Evolutionary conservation across 495 filamentous ascomycete genomes (phyloP).

Genomic region (Ascobolus immersus): DNA sequence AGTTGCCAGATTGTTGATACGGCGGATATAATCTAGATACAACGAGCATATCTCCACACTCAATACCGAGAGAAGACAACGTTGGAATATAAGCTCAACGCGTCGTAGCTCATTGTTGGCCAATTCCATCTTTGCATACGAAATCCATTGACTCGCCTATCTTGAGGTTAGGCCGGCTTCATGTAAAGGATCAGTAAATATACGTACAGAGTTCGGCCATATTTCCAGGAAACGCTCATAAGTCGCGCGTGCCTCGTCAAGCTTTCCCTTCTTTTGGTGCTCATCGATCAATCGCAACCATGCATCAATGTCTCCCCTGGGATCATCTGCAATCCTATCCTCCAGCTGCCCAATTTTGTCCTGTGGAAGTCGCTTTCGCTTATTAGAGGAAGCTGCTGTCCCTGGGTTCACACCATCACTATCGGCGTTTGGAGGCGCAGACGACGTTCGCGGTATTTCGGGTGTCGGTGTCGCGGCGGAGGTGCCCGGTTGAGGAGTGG

Average conservation of each 20-base stretch:
- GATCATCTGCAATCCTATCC: conserved; percentile 71
- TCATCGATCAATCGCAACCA: conserved; percentile 74
- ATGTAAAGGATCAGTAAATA: neutral
- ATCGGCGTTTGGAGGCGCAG: conserved; percentile 5
- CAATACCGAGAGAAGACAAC: conserved; percentile 42
- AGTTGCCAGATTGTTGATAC: conserved; percentile 57
- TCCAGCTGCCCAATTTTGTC: conserved; percentile 68
- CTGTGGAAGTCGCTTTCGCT: conserved; percentile 34
- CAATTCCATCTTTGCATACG: conserved; percentile 67
- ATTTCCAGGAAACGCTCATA: conserved; percentile 68
- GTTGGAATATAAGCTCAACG: conserved; percentile 58
- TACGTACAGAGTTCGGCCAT: conserved; percentile 70
- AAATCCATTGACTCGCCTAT: conserved; percentile 73
- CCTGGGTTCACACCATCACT: conserved; percentile 15
- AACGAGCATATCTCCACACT: conserved; percentile 70
- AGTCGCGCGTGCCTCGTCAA: conserved; percentile 51
- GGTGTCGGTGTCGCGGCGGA: no score
- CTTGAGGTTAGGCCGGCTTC: neutral
- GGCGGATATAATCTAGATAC: conserved; percentile 89
- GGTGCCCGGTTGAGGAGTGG: no score
- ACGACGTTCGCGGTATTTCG: conserved; percentile 18
- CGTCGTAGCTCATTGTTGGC: conserved; percentile 48
- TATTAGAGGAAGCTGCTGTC: conserved; percentile 22
- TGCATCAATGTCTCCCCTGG: conserved; percentile 67
- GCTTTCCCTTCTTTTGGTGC: conserved; percentile 52